A percentile compares a stretch with the other conserved stretches of the same genome.
Conservation (phyloP, 495 filamentous ascomycete genomes). For the Trichoderma erinaceum region DNA sequence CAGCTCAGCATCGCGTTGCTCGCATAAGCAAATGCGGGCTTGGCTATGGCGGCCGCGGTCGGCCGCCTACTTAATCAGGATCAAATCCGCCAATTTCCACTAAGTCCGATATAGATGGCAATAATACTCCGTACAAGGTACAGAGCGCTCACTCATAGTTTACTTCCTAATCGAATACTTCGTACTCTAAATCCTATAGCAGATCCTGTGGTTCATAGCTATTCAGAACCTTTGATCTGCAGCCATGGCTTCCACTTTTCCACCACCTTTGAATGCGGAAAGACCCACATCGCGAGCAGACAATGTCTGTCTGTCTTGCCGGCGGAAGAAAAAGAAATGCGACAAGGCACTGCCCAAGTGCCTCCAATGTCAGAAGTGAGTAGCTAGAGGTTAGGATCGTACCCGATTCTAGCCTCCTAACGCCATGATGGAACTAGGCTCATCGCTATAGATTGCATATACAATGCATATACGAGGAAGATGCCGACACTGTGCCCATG, state of each 20-base stretch:
- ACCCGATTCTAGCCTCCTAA: not conserved
- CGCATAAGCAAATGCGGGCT: not conserved
- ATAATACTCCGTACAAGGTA: no score
- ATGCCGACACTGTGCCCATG: not conserved
- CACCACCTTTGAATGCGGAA: not conserved
- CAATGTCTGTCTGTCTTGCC: constrained; percentile 5
- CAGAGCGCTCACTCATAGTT: no score
- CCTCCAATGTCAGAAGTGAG: not conserved
- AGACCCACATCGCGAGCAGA: not conserved
- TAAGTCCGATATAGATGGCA: not conserved
- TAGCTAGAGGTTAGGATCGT: not conserved
- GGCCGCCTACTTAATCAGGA: not conserved
- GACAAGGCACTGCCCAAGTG: not conserved
- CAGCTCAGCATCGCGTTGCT: not conserved
- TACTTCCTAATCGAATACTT: no score
- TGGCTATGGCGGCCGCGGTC: not conserved
- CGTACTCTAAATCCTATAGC: not conserved
- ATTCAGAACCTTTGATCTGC: not conserved
- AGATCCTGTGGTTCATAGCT: not conserved
- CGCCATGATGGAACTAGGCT: not conserved
- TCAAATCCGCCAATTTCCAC: not conserved
- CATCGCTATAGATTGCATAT: not conserved
- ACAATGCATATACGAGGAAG: constrained; percentile 5
- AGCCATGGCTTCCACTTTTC: not conserved
- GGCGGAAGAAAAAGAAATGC: constrained; percentile 4